Evolutionary conservation across 1,284 basidiomycete species (phyloP).

Genomic region (Chalciporus piperatoides): DNA sequence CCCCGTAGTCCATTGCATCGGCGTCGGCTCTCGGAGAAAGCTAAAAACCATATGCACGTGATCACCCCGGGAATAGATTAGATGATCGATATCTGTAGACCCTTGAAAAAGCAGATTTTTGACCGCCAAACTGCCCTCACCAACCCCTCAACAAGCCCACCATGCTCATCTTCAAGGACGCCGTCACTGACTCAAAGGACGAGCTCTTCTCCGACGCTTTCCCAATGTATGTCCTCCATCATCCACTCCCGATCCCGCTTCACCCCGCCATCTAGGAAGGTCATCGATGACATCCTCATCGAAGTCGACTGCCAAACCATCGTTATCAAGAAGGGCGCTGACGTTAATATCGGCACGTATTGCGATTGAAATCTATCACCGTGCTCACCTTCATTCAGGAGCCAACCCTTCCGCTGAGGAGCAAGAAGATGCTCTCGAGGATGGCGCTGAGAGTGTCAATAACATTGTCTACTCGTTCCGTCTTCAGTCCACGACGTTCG

Average conservation of each 20-base stretch:
- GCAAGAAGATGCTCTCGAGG: constrained; percentile 77
- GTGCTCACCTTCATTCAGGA: constrained; percentile 43
- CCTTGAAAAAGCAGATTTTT: neutral
- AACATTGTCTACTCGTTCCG: constrained; percentile 94
- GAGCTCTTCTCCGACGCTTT: constrained; percentile 98
- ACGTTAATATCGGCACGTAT: constrained; percentile 85
- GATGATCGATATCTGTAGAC: constrained; percentile 14
- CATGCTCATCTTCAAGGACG: constrained; percentile 80
- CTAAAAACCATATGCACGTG: neutral
- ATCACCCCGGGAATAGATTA: constrained; percentile 14
- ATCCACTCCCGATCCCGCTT: neutral
- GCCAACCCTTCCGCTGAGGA: constrained; percentile 94
- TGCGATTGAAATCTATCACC: neutral
- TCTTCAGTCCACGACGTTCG: constrained; percentile 79
- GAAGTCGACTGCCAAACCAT: constrained; percentile 88
- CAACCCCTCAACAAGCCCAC: constrained; percentile 10
- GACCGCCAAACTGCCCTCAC: too few relatives aligned
- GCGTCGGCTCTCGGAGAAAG: constrained; percentile 9
- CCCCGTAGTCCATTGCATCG: constrained; percentile 70
- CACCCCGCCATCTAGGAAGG: constrained; percentile 52
- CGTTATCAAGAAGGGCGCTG: constrained; percentile 71
- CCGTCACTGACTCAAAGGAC: constrained; percentile 62
- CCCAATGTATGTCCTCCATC: constrained; percentile 52
- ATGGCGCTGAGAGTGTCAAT: constrained; percentile 77
- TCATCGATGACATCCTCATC: constrained; percentile 80